Evolutionary conservation across 768 basidiomycete species (phyloP).

Genomic region (Boletus edulis): DNA sequence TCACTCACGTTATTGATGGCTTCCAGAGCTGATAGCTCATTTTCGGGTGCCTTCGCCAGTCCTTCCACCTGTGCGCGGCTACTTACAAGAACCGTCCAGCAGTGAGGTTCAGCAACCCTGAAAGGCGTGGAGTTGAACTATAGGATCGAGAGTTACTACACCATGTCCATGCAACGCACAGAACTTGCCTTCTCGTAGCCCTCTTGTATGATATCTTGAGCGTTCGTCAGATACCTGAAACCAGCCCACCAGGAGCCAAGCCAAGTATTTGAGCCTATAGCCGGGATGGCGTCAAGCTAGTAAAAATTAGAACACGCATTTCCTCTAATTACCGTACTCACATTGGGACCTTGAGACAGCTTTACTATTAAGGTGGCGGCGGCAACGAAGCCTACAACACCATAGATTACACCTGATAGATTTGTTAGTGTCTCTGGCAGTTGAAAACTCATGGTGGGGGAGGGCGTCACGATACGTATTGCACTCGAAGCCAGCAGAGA

Average conservation of each 20-base stretch:
- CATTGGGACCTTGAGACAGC: neutral
- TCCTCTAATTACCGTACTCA: neutral
- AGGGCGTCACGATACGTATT: too few relatives aligned
- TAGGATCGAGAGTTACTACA: neutral
- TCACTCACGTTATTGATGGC: slow-evolving; percentile 34
- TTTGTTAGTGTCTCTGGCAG: neutral
- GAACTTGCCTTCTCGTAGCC: slow-evolving; percentile 30
- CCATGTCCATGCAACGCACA: neutral
- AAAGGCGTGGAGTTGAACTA: slow-evolving; percentile 21
- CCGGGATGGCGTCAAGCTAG: slow-evolving; percentile 1
- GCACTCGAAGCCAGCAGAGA: too few relatives aligned
- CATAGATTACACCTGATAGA: neutral
- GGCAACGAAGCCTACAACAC: neutral
- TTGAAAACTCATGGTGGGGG: neutral
- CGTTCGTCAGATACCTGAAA: slow-evolving; percentile 6
- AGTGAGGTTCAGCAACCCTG: slow-evolving; percentile 23
- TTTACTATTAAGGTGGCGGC: neutral
- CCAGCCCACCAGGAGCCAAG: slow-evolving; percentile 9
- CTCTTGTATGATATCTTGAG: slow-evolving; percentile 24
- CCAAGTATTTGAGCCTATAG: neutral
- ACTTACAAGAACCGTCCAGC: slow-evolving; percentile 42
- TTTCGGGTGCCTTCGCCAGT: slow-evolving; percentile 37
- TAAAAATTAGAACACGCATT: neutral
- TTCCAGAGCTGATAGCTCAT: slow-evolving; percentile 34
- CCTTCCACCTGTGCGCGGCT: slow-evolving; percentile 36